Percentiles rank a stretch among this genome's conserved stretches.
These are phyloP conservation scores for Pseudognaphalium luteoalbum DNA, from an alignment of 129 eudicot genomes.

Conservation along the genomic window DNA sequence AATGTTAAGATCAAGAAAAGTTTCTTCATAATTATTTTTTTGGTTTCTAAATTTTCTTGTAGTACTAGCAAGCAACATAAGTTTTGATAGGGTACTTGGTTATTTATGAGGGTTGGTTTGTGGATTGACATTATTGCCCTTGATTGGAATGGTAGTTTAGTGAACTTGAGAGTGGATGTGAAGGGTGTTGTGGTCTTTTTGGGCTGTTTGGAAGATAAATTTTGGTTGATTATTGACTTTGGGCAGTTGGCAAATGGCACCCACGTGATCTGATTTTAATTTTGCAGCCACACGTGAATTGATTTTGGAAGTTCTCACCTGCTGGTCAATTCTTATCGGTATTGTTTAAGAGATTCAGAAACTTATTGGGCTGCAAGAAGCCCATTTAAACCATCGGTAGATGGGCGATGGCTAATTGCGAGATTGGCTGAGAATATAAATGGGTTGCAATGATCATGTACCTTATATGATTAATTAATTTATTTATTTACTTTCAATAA, in stretches of 20 bases:
- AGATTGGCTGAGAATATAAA: neutral
- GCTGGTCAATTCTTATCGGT: neutral
- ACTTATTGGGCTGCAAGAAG: neutral
- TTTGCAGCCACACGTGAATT: constrained; percentile 41
- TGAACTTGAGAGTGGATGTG: neutral
- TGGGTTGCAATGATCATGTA: neutral
- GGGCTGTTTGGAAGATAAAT: neutral
- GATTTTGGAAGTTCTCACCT: constrained; percentile 23
- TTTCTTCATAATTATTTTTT: constrained; percentile 41
- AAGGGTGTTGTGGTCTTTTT: constrained; percentile 19
- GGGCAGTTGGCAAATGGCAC: constrained; percentile 48
- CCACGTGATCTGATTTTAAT: constrained; percentile 43
- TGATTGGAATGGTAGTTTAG: neutral
- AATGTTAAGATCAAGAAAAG: constrained; percentile 29
- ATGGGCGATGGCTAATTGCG: no score
- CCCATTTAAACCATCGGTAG: neutral
- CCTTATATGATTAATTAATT: no score
- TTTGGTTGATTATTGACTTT: constrained; percentile 33
- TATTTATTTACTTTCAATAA: no score
- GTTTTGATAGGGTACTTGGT: constrained; percentile 10
- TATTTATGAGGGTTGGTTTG: constrained; percentile 15
- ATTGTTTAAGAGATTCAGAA: neutral
- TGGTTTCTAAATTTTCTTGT: no score
- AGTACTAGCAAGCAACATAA: neutral
- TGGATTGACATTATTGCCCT: constrained; percentile 28